phyloP scores from a whole-genome alignment of 345 rosid genomes.

The Mangifera indica region DNA sequence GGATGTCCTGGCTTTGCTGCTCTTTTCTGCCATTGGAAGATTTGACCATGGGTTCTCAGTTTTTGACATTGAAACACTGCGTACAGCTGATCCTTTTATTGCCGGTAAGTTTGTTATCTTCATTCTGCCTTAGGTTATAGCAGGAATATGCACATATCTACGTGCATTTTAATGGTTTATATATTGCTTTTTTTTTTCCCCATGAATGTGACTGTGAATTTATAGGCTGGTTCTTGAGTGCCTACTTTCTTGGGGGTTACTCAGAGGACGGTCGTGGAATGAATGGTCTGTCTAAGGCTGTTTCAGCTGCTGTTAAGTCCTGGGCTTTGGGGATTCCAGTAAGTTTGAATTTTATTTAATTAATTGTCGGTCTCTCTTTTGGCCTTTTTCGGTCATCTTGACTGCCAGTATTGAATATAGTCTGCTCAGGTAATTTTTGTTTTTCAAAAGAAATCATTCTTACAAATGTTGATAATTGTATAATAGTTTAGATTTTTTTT shows the following conservation, averaged over 20 bases:
- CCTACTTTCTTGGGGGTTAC: conserved; percentile 90
- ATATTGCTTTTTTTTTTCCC: no score
- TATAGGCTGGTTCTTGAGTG: conserved; percentile 89
- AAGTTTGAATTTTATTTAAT: conserved; percentile 27
- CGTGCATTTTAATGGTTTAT: neutral
- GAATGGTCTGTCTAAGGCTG: conserved; percentile 71
- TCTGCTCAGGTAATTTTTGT: no score
- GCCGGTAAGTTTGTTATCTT: conserved; percentile 48
- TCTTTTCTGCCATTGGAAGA: conserved; percentile 88
- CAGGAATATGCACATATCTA: neutral
- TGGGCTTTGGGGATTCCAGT: conserved; percentile 88
- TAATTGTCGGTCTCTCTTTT: neutral
- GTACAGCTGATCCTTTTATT: conserved; percentile 92
- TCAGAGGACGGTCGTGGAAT: conserved; percentile 78
- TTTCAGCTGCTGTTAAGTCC: conserved; percentile 72
- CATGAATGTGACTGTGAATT: neutral
- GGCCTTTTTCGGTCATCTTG: neutral
- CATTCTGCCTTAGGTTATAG: neutral
- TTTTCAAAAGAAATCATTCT: neutral
- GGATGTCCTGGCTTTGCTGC: conserved; percentile 73
- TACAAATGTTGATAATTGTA: neutral
- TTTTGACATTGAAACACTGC: conserved; percentile 60
- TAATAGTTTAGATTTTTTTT: neutral
- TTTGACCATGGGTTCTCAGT: conserved; percentile 80
- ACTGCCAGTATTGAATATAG: neutral